These are phyloP conservation scores for Epichloe brachyelytri DNA, from an alignment of 2,329 filamentous ascomycete genomes.

Conservation along the genomic window DNA sequence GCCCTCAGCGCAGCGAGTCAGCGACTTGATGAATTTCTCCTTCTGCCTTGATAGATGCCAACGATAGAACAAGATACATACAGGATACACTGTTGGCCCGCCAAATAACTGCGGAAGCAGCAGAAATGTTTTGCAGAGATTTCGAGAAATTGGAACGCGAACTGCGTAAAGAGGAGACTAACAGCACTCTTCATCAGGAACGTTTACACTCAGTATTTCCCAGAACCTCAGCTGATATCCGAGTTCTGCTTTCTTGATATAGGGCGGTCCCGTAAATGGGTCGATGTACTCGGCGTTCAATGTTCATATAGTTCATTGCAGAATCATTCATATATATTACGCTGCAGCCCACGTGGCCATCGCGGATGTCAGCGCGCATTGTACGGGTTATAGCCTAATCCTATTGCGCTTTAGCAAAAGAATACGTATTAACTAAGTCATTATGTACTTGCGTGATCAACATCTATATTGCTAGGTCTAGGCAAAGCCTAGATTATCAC, in stretches of 20 bases:
- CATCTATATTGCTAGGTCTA: too few species aligned
- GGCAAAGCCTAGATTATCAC: too few species aligned
- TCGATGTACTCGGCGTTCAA: too few species aligned
- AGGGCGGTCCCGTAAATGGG: too few species aligned
- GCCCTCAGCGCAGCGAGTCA: constrained; percentile 57
- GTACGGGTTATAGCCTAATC: too few species aligned
- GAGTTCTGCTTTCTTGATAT: constrained; percentile 39
- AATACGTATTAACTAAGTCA: too few species aligned
- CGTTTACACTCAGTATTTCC: constrained; percentile 33
- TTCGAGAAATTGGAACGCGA: constrained; percentile 53
- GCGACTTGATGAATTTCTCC: constrained; percentile 77
- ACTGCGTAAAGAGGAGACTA: constrained; percentile 30
- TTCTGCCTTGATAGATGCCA: constrained; percentile 83
- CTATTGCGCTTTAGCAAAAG: too few species aligned
- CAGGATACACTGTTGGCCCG: constrained; percentile 60
- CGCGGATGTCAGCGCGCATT: too few species aligned
- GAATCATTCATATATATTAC: too few species aligned
- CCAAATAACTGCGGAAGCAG: constrained; percentile 68
- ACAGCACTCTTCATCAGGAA: constrained; percentile 13
- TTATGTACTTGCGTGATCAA: too few species aligned
- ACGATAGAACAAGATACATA: constrained; percentile 64
- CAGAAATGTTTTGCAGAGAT: constrained; percentile 70
- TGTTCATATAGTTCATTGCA: too few species aligned
- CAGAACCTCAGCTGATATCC: constrained; percentile 46
- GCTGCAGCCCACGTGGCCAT: too few species aligned